A percentile compares a stretch with the other conserved stretches of the same genome.
Conservation (phyloP, 352 stramenopile genomes). For the Phytopythium aichiense region DNA sequence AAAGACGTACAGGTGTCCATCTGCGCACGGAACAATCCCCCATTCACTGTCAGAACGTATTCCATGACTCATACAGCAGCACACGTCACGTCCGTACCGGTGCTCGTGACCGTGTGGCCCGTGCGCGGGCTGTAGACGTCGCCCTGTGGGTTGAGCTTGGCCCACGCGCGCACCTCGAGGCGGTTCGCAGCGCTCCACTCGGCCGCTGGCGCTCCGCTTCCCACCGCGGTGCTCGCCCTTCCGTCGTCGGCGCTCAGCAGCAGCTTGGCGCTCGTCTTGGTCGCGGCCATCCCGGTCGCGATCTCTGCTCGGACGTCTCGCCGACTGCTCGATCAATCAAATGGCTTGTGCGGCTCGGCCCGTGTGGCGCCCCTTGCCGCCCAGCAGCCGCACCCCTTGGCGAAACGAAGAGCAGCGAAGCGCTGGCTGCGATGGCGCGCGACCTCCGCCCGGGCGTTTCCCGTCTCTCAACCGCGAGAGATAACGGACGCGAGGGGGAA, state of each 20-base stretch:
- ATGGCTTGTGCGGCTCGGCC: background rate
- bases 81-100: conserved; percentile 29
- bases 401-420: background rate
- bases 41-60: conserved; percentile 5
- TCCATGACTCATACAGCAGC: background rate
- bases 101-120: conserved; percentile 79
- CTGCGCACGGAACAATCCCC: conserved; percentile 18
- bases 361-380: background rate
- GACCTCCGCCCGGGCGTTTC: background rate
- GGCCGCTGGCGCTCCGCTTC: background rate
- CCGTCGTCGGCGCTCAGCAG: background rate
- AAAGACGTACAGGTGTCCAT: conserved; percentile 80
- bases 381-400: background rate
- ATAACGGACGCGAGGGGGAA: too few relatives aligned
- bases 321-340: conserved; percentile 3
- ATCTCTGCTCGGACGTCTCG: background rate
- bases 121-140: conserved; percentile 83
- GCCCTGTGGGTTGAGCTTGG: conserved; percentile 64
- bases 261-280: background rate
- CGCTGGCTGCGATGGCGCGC: background rate
- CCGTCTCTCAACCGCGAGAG: background rate
- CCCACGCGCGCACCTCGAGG: conserved; percentile 74
- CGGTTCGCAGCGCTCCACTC: conserved; percentile 13
- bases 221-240: conserved; percentile 6
- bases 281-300: background rate